These are phyloP conservation scores for Sporobolomyces pararoseus DNA, from an alignment of 768 basidiomycete species.

Conservation along the genomic window DNA sequence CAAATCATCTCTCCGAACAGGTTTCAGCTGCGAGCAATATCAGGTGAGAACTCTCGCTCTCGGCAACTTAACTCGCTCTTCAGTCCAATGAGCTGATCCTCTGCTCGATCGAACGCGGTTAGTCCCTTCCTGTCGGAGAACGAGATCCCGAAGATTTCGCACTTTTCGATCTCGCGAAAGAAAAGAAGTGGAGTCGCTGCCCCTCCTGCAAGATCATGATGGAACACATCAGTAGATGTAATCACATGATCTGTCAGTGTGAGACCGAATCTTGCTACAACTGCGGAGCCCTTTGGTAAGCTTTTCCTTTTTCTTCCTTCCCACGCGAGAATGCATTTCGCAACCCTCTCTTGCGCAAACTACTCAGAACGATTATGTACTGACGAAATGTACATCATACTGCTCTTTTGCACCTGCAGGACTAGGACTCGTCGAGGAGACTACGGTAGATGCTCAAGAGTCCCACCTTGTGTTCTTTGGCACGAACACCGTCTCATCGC, in stretches of 20 bases:
- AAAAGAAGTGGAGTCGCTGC: not conserved
- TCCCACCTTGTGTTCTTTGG: not conserved
- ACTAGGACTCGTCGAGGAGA: not conserved
- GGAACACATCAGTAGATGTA: constrained; percentile 5
- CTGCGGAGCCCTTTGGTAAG: constrained; percentile 11
- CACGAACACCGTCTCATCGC: not conserved
- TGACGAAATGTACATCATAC: not conserved
- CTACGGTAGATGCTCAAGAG: not conserved
- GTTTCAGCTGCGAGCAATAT: constrained; percentile 11
- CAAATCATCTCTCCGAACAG: not conserved
- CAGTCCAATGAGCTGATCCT: not conserved
- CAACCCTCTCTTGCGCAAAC: too few species aligned
- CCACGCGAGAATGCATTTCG: too few species aligned
- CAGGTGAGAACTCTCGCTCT: constrained; percentile 7
- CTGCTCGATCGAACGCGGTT: too few species aligned
- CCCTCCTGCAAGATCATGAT: constrained; percentile 17
- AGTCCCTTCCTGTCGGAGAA: constrained; percentile 5
- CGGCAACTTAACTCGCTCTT: too few species aligned
- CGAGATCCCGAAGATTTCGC: constrained; percentile 15
- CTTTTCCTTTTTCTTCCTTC: not conserved
- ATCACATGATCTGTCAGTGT: constrained; percentile 14
- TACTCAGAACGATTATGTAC: too few species aligned
- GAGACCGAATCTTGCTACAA: constrained; percentile 2
- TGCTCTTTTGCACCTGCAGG: not conserved
- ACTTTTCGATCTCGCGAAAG: not conserved